phyloP scores from a whole-genome alignment of 2,329 filamentous ascomycete genomes.

The Triangularia verruculosa region DNA sequence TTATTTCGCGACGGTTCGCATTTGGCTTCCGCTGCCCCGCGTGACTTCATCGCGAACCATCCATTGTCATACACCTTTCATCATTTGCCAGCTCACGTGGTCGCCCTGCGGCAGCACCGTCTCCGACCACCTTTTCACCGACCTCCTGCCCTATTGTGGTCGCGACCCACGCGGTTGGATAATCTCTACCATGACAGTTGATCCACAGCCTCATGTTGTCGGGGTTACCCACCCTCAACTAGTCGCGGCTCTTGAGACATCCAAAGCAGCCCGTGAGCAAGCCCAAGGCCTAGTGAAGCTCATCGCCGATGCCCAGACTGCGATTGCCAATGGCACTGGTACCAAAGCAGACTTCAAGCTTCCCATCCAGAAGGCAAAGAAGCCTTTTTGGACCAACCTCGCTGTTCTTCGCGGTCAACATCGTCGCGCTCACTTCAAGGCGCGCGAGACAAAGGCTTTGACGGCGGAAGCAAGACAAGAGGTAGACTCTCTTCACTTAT shows the following conservation, averaged over 20 bases:
- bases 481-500: slow-evolving; percentile 86
- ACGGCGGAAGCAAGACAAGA: slow-evolving; percentile 87
- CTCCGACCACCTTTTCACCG: background rate
- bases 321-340: slow-evolving; percentile 38
- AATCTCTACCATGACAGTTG: slow-evolving; percentile 48
- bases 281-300: slow-evolving; percentile 63
- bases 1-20: background rate
- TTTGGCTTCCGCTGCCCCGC: background rate
- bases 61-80: slow-evolving; percentile 8
- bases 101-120: background rate
- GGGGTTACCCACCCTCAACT: slow-evolving; percentile 58
- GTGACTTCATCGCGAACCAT: slow-evolving; percentile 10
- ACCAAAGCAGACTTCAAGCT: slow-evolving; percentile 49
- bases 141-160: background rate
- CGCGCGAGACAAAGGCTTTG: slow-evolving; percentile 78
- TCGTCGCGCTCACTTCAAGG: slow-evolving; percentile 73
- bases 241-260: slow-evolving; percentile 65
- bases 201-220: slow-evolving; percentile 40
- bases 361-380: slow-evolving; percentile 72
- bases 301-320: slow-evolving; percentile 43
- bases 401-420: slow-evolving; percentile 80
- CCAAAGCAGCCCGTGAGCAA: slow-evolving; percentile 69
- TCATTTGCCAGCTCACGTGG: background rate
- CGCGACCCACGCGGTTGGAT: background rate
- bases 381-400: slow-evolving; percentile 73